Evolutionary conservation across 139 green algal genomes (phyloP).

Genomic region (Chlorella sp.): DNA sequence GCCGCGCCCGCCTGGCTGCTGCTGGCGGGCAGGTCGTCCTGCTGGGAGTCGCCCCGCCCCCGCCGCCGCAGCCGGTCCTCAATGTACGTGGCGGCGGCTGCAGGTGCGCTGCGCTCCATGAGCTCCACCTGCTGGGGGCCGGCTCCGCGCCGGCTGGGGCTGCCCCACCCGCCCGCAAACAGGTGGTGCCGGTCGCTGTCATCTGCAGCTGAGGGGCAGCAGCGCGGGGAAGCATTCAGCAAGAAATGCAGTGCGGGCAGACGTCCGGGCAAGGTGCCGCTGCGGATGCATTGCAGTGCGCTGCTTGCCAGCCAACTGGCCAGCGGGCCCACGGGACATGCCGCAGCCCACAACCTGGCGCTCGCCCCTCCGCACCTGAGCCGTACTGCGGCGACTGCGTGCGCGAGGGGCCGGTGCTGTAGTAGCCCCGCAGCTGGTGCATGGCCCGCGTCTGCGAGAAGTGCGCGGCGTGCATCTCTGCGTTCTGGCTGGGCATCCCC

Average conservation of each 20-base stretch:
- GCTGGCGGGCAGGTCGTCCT: conserved; percentile 21
- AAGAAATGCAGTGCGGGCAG: too few relatives aligned
- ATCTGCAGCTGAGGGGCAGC: background rate
- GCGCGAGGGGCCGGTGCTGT: conserved; percentile 32
- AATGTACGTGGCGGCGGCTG: conserved; percentile 7
- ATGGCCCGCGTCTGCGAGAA: conserved; percentile 30
- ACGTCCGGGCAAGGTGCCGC: background rate
- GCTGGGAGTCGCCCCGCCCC: conserved; percentile 14
- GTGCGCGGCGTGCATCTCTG: conserved; percentile 11
- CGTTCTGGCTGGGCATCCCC: background rate
- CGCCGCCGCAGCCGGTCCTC: conserved; percentile 33
- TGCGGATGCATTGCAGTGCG: too few relatives aligned
- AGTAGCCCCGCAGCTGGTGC: conserved; percentile 52
- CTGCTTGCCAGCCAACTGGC: too few relatives aligned
- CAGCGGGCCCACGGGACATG: too few relatives aligned
- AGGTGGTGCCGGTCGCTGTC: conserved; percentile 28
- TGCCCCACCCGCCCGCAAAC: conserved; percentile 9
- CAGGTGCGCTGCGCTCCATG: conserved; percentile 33
- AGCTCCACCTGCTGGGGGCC: conserved; percentile 46
- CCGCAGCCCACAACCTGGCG: background rate
- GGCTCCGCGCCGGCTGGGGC: background rate
- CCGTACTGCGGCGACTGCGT: conserved; percentile 27
- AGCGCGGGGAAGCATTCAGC: too few relatives aligned
- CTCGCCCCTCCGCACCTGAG: background rate
- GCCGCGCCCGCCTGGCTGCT: conserved; percentile 12